Percentiles rank a stretch among this genome's conserved stretches.
Evolutionary conservation across 352 stramenopile genomes (phyloP).

Genomic region (Phytophthora quininea): DNA sequence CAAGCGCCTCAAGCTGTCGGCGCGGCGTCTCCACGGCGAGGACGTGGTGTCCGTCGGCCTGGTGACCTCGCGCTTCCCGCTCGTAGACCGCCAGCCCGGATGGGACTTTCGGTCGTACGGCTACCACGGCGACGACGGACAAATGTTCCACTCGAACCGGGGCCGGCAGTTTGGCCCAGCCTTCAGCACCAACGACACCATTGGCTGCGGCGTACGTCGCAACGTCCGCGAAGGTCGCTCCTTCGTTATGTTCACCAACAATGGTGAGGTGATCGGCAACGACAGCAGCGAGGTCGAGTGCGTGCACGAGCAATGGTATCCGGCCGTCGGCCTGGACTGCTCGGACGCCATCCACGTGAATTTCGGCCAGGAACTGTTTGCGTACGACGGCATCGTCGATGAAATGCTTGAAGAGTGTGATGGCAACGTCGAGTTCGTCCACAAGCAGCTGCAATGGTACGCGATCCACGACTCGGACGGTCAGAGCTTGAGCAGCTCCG

Average conservation of each 20-base stretch:
- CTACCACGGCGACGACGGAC: slow-evolving; percentile 80
- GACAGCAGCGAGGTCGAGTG: slow-evolving; percentile 28
- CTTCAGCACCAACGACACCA: slow-evolving; percentile 34
- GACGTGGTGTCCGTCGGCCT: slow-evolving; percentile 68
- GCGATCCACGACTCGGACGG: slow-evolving; percentile 41
- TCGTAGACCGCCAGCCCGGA: slow-evolving; percentile 68
- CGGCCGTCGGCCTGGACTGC: slow-evolving; percentile 37
- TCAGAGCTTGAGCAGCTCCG: slow-evolving; percentile 24
- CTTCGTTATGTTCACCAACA: slow-evolving; percentile 43
- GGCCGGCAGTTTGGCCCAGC: slow-evolving; percentile 37
- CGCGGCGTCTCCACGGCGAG: slow-evolving; percentile 30
- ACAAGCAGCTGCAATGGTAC: slow-evolving; percentile 38
- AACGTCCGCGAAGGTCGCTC: slow-evolving; percentile 28
- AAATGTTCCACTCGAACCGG: slow-evolving; percentile 58
- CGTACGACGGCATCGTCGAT: slow-evolving; percentile 36
- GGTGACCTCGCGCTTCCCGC: slow-evolving; percentile 49
- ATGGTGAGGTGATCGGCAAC: slow-evolving; percentile 25
- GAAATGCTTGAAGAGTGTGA: slow-evolving; percentile 35
- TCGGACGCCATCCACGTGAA: slow-evolving; percentile 40
- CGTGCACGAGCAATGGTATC: slow-evolving; percentile 39
- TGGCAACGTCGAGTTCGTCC: slow-evolving; percentile 26
- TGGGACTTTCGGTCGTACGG: slow-evolving; percentile 73
- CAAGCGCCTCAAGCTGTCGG: slow-evolving; percentile 36
- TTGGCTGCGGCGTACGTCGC: slow-evolving; percentile 37
- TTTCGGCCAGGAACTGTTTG: slow-evolving; percentile 42